Percentiles rank a stretch among this genome's conserved stretches.
These are phyloP conservation scores for Orbilia ellipsospora DNA, from an alignment of 2,329 filamentous ascomycete genomes.

Conservation along the genomic window DNA sequence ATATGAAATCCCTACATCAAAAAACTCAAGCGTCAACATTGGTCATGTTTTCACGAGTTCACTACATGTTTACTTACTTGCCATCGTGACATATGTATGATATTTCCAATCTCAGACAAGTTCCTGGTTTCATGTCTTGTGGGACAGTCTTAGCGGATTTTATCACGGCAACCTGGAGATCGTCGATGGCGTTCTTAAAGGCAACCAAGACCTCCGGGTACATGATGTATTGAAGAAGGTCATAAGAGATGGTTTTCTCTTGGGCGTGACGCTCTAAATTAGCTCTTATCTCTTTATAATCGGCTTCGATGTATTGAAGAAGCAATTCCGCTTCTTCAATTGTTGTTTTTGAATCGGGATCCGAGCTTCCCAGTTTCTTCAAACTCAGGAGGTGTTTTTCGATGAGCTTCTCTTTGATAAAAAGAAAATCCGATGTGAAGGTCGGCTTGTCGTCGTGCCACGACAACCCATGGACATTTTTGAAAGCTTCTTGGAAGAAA, in stretches of 20 bases:
- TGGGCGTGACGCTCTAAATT: constrained; percentile 82
- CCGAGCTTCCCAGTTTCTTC: constrained; percentile 66
- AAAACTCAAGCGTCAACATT: not conserved
- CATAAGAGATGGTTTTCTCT: constrained; percentile 86
- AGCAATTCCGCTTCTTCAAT: constrained; percentile 77
- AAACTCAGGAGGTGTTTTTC: constrained; percentile 74
- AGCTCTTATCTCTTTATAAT: constrained; percentile 82
- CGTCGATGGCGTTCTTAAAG: constrained; percentile 1
- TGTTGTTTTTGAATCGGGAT: constrained; percentile 70
- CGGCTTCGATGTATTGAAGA: constrained; percentile 80
- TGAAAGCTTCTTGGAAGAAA: constrained; percentile 76
- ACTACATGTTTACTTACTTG: constrained; percentile 5
- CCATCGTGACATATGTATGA: constrained; percentile 14
- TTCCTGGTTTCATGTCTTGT: not conserved
- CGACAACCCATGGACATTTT: constrained; percentile 80
- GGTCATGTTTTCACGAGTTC: not conserved
- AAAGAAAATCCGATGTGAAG: constrained; percentile 71
- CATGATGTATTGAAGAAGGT: constrained; percentile 87
- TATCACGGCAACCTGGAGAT: not conserved
- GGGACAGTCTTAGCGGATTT: not conserved
- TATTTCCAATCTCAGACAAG: constrained; percentile 2
- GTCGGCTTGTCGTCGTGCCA: constrained; percentile 82
- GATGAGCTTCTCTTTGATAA: constrained; percentile 63
- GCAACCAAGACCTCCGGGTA: constrained; percentile 81
- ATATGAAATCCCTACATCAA: not conserved